A percentile compares a stretch with the other conserved stretches of the same genome.
Conservation (phyloP, 2,329 filamentous ascomycete species). For the Hypoxylon sp. region DNA sequence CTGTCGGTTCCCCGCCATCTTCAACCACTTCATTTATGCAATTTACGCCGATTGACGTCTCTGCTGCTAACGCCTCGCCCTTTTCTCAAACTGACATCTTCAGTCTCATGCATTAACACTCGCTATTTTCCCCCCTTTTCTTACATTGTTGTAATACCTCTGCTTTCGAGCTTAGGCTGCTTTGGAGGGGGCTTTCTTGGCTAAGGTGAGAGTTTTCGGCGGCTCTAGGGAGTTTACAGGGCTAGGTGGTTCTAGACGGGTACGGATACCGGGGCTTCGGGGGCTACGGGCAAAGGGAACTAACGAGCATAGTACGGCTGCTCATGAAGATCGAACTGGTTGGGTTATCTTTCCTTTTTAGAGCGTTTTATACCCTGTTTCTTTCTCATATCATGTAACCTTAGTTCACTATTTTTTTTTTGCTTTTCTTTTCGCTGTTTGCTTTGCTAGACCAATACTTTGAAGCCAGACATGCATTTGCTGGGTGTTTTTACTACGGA, state of each 20-base stretch:
- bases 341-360: conserved; percentile 25
- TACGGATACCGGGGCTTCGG: conserved; percentile 1
- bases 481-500: conserved; percentile 13
- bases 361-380: conserved; percentile 44
- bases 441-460: conserved; percentile 37
- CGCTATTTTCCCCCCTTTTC: conserved; percentile 1
- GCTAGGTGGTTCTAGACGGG: background rate
- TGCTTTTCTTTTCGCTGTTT: conserved; percentile 20
- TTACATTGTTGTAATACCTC: conserved; percentile 23
- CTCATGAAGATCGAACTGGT: conserved; percentile 13
- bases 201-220: background rate
- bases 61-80: background rate
- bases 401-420: conserved; percentile 24
- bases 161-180: background rate
- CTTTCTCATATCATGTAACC: conserved; percentile 33
- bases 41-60: background rate
- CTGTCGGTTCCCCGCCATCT: background rate
- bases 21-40: background rate
- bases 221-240: conserved; percentile 7
- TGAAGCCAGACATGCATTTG: conserved; percentile 33
- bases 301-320: conserved; percentile 9
- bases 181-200: background rate
- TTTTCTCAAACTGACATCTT: background rate
- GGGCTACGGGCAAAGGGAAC: conserved; percentile 8
- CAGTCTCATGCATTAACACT: conserved; percentile 3